Conservation (phyloP, 2,329 filamentous ascomycete species). For the Monilinia aucupariae region DNA sequence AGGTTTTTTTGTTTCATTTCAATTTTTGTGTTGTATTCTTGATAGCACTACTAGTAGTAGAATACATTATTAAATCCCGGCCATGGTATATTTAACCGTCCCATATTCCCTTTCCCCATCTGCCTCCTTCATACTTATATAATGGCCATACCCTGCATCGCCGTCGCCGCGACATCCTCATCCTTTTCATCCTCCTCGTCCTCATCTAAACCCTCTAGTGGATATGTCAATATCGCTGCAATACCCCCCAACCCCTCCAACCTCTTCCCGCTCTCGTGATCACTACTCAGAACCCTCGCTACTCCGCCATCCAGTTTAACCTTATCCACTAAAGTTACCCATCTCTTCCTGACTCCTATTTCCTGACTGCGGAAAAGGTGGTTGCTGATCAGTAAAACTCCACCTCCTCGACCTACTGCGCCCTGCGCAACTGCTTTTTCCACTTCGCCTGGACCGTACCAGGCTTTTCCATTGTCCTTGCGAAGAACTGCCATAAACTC, state of each 20-base stretch:
- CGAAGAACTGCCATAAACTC: constrained; percentile 72
- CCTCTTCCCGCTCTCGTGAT: constrained; percentile 87
- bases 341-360: constrained; percentile 68
- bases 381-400: constrained; percentile 81
- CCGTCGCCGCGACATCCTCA: not conserved
- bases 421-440: constrained; percentile 78
- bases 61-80: not conserved
- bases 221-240: constrained; percentile 86
- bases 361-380: constrained; percentile 80
- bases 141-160: constrained; percentile 1
- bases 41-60: no score
- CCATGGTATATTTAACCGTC: not conserved
- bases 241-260: constrained; percentile 81
- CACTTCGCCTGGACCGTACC: constrained; percentile 82
- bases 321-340: constrained; percentile 79
- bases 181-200: constrained; percentile 42
- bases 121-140: not conserved
- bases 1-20: not conserved
- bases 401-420: constrained; percentile 81
- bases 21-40: not conserved
- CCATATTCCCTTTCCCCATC: not conserved
- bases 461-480: constrained; percentile 79
- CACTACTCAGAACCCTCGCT: constrained; percentile 80
- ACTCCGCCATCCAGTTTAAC: constrained; percentile 86
- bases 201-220: constrained; percentile 74